phyloP scores from a whole-genome alignment of 306 rosid species.

The Gynostemma pentaphyllum region DNA sequence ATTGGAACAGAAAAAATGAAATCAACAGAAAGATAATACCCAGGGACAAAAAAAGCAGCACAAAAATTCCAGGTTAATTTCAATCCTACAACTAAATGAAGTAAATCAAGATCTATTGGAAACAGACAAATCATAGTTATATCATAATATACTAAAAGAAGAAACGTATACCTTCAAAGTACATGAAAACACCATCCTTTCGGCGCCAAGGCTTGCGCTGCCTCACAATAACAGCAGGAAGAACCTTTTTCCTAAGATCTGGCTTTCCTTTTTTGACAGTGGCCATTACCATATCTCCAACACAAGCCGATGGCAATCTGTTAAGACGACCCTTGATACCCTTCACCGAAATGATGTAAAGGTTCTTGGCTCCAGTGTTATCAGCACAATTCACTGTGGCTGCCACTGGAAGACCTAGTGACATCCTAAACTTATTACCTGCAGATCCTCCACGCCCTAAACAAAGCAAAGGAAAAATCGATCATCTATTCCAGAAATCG shows the following conservation, averaged over 20 bases:
- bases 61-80: too few species aligned
- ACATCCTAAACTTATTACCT: conserved; percentile 66
- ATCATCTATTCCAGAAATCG: not conserved
- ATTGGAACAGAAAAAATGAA: too few species aligned
- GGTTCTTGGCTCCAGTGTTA: conserved; percentile 53
- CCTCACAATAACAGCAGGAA: conserved; percentile 55
- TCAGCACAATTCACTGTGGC: conserved; percentile 65
- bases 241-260: conserved; percentile 58
- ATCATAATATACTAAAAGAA: not conserved
- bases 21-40: too few species aligned
- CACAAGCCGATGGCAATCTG: conserved; percentile 56
- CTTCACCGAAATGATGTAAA: conserved; percentile 45
- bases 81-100: not conserved
- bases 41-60: too few species aligned
- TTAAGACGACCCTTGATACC: conserved; percentile 54
- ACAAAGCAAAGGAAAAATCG: conserved; percentile 2
- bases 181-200: conserved; percentile 65
- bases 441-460: conserved; percentile 60
- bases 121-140: not conserved
- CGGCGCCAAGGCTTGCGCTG: conserved; percentile 62
- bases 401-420: conserved; percentile 66
- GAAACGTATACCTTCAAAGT: conserved; percentile 45
- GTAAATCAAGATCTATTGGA: too few species aligned
- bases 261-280: conserved; percentile 63
- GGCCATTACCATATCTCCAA: conserved; percentile 69